These are phyloP conservation scores for Populus hybrid DNA, from an alignment of 441 rosid genomes.

Conservation along the genomic window DNA sequence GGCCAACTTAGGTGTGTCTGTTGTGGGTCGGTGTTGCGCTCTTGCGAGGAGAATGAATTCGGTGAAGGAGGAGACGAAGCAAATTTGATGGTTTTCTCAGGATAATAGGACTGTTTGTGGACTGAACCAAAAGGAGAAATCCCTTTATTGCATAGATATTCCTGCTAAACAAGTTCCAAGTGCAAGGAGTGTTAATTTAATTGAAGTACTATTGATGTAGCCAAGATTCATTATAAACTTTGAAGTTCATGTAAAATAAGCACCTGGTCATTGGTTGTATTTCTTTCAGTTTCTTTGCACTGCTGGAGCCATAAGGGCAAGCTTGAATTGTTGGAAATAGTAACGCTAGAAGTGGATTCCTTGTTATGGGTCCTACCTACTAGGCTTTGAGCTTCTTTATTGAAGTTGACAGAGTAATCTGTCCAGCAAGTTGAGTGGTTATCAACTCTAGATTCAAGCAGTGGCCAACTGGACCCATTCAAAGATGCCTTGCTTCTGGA, in stretches of 20 bases:
- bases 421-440: slow-evolving; percentile 24
- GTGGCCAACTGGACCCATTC: slow-evolving; percentile 32
- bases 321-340: slow-evolving; percentile 32
- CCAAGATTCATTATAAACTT: background rate
- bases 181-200: background rate
- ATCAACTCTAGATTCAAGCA: slow-evolving; percentile 25
- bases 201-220: background rate
- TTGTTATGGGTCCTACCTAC: slow-evolving; percentile 19
- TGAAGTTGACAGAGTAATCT: slow-evolving; percentile 29
- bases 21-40: slow-evolving; percentile 21
- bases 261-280: slow-evolving; percentile 34
- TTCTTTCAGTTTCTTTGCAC: slow-evolving; percentile 44
- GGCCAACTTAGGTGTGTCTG: slow-evolving; percentile 40
- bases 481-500: slow-evolving; percentile 27
- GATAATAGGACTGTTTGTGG: slow-evolving; percentile 15
- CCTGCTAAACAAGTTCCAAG: slow-evolving; percentile 18
- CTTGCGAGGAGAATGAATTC: slow-evolving; percentile 36
- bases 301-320: slow-evolving; percentile 64
- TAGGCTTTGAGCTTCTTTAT: slow-evolving; percentile 32
- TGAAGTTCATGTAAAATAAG: background rate
- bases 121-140: slow-evolving; percentile 28
- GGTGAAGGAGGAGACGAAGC: slow-evolving; percentile 47
- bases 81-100: slow-evolving; percentile 34
- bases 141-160: too few species aligned
- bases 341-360: slow-evolving; percentile 10